Evolutionary conservation across 2,329 filamentous ascomycete genomes (phyloP).

Genomic region (Chrysosporium keratinophilum): DNA sequence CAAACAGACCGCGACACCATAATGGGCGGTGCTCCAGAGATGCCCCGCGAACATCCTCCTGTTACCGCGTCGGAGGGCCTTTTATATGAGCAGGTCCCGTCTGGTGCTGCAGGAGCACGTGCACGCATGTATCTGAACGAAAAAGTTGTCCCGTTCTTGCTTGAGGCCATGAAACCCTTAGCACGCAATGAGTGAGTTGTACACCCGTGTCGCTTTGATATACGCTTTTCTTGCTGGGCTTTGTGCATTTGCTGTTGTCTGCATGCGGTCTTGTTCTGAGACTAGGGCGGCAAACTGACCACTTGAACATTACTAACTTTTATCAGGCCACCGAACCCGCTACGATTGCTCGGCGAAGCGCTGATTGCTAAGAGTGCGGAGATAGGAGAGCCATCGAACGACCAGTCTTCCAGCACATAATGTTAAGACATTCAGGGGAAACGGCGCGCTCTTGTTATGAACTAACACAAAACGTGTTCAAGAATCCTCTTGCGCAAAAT

Average conservation of each 20-base stretch:
- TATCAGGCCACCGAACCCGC: slow-evolving; percentile 53
- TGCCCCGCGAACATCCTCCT: background rate
- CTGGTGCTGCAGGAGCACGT: slow-evolving; percentile 53
- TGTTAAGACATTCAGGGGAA: background rate
- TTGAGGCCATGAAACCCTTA: slow-evolving; percentile 65
- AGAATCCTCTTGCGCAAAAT: too few species aligned
- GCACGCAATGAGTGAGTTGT: slow-evolving; percentile 57
- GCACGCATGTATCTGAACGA: slow-evolving; percentile 61
- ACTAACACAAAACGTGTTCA: background rate
- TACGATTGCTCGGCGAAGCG: slow-evolving; percentile 60
- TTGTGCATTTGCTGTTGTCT: too few species aligned
- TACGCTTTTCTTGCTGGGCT: background rate
- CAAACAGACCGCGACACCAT: slow-evolving; percentile 14
- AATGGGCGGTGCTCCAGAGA: slow-evolving; percentile 11
- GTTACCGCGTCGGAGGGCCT: background rate
- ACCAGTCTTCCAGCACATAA: slow-evolving; percentile 4
- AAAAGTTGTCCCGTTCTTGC: slow-evolving; percentile 55
- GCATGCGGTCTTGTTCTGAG: background rate
- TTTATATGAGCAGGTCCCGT: background rate
- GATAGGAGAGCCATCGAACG: slow-evolving; percentile 40
- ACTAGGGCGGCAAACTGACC: background rate
- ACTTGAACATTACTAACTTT: background rate
- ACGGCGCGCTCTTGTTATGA: too few species aligned
- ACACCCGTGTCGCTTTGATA: background rate
- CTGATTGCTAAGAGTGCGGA: slow-evolving; percentile 58